Evolutionary conservation across 495 filamentous ascomycete species (phyloP).

Genomic region (Poronia punctata): DNA sequence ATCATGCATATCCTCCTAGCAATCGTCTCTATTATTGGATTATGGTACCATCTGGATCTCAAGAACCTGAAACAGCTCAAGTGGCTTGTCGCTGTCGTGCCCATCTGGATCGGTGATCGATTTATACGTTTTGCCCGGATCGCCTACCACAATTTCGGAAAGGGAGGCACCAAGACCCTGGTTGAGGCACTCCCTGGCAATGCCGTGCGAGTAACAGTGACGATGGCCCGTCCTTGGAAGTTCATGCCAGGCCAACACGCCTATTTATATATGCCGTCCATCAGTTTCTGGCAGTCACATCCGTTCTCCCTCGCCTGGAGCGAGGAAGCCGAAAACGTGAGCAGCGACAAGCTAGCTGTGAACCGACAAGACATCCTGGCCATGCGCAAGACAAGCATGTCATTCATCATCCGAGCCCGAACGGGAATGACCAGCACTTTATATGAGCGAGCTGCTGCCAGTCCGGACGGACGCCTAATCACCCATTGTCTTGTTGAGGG

Average conservation of each 20-base stretch:
- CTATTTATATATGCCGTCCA: constrained; percentile 70
- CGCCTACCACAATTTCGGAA: constrained; percentile 63
- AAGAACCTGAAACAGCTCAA: constrained; percentile 52
- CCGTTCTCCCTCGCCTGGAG: constrained; percentile 64
- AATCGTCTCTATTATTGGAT: constrained; percentile 53
- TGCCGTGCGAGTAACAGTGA: constrained; percentile 63
- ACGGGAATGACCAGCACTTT: constrained; percentile 78
- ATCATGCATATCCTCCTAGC: constrained; percentile 67
- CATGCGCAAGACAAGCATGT: constrained; percentile 58
- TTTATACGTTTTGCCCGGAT: constrained; percentile 45
- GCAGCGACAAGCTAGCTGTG: constrained; percentile 46
- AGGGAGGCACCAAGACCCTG: constrained; percentile 48
- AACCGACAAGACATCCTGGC: constrained; percentile 50
- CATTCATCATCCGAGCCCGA: constrained; percentile 69
- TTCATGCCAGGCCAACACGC: constrained; percentile 73
- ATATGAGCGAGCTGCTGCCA: constrained; percentile 57
- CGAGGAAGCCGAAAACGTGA: constrained; percentile 43
- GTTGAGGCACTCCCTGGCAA: constrained; percentile 60
- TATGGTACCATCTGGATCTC: constrained; percentile 64
- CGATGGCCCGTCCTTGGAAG: constrained; percentile 66
- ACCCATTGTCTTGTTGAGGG: constrained; percentile 69
- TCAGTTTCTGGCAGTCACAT: constrained; percentile 65
- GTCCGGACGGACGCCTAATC: constrained; percentile 51
- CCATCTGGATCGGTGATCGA: constrained; percentile 62
- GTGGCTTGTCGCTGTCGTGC: constrained; percentile 54